A percentile compares a stretch with the other conserved stretches of the same genome.
These are phyloP conservation scores for Rubia tinctorum DNA, from an alignment of 305 asterid genomes.

Conservation along the genomic window DNA sequence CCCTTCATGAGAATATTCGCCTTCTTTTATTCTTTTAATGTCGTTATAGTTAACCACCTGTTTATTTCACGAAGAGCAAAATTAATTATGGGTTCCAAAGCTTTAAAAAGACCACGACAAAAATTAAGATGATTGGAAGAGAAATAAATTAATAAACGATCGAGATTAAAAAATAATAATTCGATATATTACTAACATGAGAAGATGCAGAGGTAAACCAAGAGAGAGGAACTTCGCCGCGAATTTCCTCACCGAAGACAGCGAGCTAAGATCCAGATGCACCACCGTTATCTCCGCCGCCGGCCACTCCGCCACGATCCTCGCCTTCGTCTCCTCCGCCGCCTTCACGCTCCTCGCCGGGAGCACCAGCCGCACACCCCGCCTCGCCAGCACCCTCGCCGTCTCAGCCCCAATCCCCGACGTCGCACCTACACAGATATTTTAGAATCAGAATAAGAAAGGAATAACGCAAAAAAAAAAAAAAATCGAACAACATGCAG, in stretches of 20 bases:
- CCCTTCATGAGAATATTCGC: neutral
- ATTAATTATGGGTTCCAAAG: neutral
- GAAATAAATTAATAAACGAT: neutral
- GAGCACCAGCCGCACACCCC: constrained; percentile 73
- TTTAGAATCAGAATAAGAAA: neutral
- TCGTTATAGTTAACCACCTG: neutral
- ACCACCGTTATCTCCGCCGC: constrained; percentile 58
- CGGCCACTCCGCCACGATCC: constrained; percentile 66
- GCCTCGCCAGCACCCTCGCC: constrained; percentile 77
- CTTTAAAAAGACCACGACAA: too few relatives aligned
- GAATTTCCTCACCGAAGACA: constrained; percentile 62
- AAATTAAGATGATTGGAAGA: neutral
- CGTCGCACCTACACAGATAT: constrained; percentile 56
- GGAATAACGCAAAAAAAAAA: neutral
- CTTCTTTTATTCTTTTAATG: neutral
- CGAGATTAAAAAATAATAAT: neutral
- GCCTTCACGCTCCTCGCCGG: constrained; percentile 79
- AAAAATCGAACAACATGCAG: neutral
- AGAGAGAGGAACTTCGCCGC: constrained; percentile 58
- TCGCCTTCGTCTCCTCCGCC: constrained; percentile 69
- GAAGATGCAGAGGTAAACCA: constrained; percentile 77
- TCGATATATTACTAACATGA: constrained; percentile 46
- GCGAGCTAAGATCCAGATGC: constrained; percentile 89
- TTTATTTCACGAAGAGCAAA: neutral
- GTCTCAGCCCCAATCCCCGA: constrained; percentile 97